Evolutionary conservation across 768 basidiomycete genomes (phyloP), one percentile per base, ranked within the genome.

Genomic region (Fomitopsis serialis): DNA sequence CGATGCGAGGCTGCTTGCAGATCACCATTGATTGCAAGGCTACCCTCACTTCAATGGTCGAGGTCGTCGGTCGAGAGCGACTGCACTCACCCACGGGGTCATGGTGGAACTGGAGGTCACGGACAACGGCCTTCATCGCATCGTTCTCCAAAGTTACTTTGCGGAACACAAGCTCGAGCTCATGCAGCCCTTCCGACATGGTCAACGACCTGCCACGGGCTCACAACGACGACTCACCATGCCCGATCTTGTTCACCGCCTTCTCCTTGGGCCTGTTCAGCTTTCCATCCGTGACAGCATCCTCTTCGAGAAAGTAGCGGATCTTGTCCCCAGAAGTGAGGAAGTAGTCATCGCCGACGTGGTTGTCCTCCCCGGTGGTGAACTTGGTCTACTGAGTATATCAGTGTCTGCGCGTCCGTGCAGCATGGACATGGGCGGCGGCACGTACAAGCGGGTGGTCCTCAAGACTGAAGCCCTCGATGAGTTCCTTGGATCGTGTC

Each of bases 21-120:
- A 98, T 99, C 29, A 96, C 76, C 94, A 97, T 97, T 2, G 89
- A 92, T 64, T 96, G 93, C 29, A 95, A 73, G 2, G 90, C 94
- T 88, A 59, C 27, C 6, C 29, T 51, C 9, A 29, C 54, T 27
- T 32, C 45, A 3, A 5, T 21, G 19, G 8, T 8, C 25, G 22
- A 2, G 29, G 29, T 11, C 29, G 29, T 19, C 3, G 15, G 15
- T 23, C 2, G 1, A 22, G 7, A 15, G 15, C 11, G 22, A 11
- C 29, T 29, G 13, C 23, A 22, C 80, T 61, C 59, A 88, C 90
- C 87, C 43, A 85, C 84, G 8, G 96, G 96, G 68, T 95, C 87
- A 52, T 75, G 76, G 66, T 98, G 93, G 64, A 89, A 91, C 48
- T 79, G 79, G 24, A 99, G 74, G 58, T 93, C 90, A 44, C 77